Percentiles rank a stretch among this genome's conserved stretches.
Evolutionary conservation across 768 basidiomycete species (phyloP).

Genomic region (Fomitopsis serialis): DNA sequence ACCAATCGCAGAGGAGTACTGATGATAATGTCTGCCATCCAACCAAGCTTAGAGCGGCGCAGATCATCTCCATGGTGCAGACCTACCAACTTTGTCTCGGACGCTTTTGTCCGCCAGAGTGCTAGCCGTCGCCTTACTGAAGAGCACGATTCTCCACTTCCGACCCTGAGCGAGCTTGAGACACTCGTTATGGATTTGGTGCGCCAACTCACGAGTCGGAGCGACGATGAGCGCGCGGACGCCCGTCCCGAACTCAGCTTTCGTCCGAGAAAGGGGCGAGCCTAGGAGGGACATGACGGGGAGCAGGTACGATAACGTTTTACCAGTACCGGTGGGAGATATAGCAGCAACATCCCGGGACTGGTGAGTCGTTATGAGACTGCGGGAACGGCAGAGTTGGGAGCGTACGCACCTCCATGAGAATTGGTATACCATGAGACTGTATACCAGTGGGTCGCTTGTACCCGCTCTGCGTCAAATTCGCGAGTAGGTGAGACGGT

Average conservation of each 20-base stretch:
- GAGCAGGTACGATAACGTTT: slow-evolving; percentile 89
- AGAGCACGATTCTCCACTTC: slow-evolving; percentile 78
- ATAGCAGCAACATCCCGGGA: slow-evolving; percentile 86
- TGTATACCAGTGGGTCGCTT: slow-evolving; percentile 76
- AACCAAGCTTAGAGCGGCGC: neutral
- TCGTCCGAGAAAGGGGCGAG: slow-evolving; percentile 46
- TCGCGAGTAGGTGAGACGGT: slow-evolving; percentile 55
- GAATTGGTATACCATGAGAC: slow-evolving; percentile 70
- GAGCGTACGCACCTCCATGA: slow-evolving; percentile 56
- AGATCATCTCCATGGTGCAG: neutral
- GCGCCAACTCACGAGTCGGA: slow-evolving; percentile 92
- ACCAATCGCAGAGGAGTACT: slow-evolving; percentile 90
- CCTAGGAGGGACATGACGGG: slow-evolving; percentile 66
- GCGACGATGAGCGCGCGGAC: slow-evolving; percentile 79
- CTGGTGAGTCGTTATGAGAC: slow-evolving; percentile 29
- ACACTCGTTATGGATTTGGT: slow-evolving; percentile 92
- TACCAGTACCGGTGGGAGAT: slow-evolving; percentile 96
- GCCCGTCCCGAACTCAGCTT: slow-evolving; percentile 44
- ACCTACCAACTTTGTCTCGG: slow-evolving; percentile 72
- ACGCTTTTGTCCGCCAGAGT: slow-evolving; percentile 70
- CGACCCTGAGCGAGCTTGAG: slow-evolving; percentile 74
- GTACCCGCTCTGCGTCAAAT: slow-evolving; percentile 58
- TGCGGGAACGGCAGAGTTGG: neutral
- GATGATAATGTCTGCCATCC: slow-evolving; percentile 72
- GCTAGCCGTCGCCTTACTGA: slow-evolving; percentile 86